These are phyloP conservation scores for Pythium utonaiense DNA, from an alignment of 352 stramenopile genomes.

Conservation along the genomic window DNA sequence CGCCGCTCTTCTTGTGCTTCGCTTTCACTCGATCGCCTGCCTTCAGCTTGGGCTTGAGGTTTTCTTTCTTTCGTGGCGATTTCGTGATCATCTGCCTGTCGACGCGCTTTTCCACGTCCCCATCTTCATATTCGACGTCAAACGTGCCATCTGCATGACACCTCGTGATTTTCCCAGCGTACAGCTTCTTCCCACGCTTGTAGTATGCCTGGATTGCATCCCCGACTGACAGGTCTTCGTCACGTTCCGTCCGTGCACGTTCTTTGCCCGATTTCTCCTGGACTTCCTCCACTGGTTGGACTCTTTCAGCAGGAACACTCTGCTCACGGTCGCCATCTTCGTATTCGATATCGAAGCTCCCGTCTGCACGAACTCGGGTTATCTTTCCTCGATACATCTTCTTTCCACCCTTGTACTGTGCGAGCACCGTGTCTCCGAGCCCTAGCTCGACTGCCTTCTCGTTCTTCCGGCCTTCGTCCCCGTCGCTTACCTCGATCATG, in stretches of 20 bases:
- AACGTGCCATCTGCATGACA: slow-evolving; percentile 54
- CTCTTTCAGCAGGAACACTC: not conserved
- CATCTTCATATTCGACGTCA: slow-evolving; percentile 68
- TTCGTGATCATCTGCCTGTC: slow-evolving; percentile 2
- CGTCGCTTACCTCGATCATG: not conserved
- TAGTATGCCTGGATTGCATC: slow-evolving; percentile 14
- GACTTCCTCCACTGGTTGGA: not conserved
- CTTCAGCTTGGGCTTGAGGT: not conserved
- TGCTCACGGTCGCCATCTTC: slow-evolving; percentile 52
- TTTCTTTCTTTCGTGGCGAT: not conserved
- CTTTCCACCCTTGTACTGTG: slow-evolving; percentile 39
- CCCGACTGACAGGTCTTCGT: not conserved
- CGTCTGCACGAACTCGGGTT: slow-evolving; percentile 37
- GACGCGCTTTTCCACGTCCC: slow-evolving; percentile 35
- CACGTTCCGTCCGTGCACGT: not conserved
- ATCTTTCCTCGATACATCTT: slow-evolving; percentile 52
- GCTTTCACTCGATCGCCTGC: slow-evolving; percentile 3
- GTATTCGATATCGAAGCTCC: slow-evolving; percentile 61
- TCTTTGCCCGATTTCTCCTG: slow-evolving; percentile 13
- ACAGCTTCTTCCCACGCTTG: slow-evolving; percentile 48
- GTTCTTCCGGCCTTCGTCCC: not conserved
- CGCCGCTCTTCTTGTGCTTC: slow-evolving; percentile 7
- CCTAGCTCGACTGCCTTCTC: not conserved
- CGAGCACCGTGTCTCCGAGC: slow-evolving; percentile 31
- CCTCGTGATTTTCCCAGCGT: slow-evolving; percentile 41